Evolutionary conservation across 106 monocot genomes (phyloP), one percentile per base, ranked within the genome.

Genomic region (Allium cepa): DNA sequence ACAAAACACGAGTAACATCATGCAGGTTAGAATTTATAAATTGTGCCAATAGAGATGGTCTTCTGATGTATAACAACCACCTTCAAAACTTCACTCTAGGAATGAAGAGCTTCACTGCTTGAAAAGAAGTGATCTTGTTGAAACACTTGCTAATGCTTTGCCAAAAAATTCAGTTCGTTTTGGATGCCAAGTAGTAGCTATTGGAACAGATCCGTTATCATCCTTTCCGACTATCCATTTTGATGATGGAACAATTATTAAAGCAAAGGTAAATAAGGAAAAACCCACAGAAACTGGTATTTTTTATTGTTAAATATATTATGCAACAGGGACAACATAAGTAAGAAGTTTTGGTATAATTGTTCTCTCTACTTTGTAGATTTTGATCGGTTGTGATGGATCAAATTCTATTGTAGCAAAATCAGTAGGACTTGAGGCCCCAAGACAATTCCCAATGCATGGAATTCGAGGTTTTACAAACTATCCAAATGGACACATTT

Each of bases 91-190:
- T 36, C 36, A 36, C 1, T 28, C 13, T 67, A 65, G 71, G 46
- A 60, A 79, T 45, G 72, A n/a, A 72, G 83, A 74, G 27, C 46
- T 83, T 10, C 60, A 77, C 4, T 83, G 79, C 49, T 26, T 83
- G 65, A 79, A 67, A 67, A 79, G 87, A 22, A 87, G 71, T 60
- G 83, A 83, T 69, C 77, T 87, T 17, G 46, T 87, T 26, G 75
- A 87, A 62, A 56, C 77, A 4, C 50, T 87, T 47, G 82, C 76
- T 7, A 27, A 70, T 2, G 66, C 57, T 47, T 11, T 87, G n/a
- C 79, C 82, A 18, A 14, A n/a, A 15, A 71, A 60, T 13, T 57
- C 70, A 17, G 65, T 87, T 46, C 77, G 74, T 59, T 59, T 59
- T 18, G 17, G 59, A 17, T 59, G 59, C 18, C 59, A 16, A 59